Evolutionary conservation across 352 stramenopile genomes (phyloP).

Genomic region (Blastocystis sp.): DNA sequence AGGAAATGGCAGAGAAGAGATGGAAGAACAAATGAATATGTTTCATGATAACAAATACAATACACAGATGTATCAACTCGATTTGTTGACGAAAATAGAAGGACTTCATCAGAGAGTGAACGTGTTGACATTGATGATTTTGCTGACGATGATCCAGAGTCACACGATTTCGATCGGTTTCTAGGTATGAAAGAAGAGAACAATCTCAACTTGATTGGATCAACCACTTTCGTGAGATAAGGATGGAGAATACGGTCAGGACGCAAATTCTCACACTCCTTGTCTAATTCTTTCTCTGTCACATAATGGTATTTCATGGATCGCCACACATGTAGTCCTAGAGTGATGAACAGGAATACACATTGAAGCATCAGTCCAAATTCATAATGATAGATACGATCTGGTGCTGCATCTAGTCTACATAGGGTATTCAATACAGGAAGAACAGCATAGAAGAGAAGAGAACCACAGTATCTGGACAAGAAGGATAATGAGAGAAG

Average conservation of each 20-base stretch:
- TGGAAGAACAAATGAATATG: not conserved
- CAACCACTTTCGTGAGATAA: slow-evolving; percentile 9
- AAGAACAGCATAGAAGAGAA: slow-evolving; percentile 37
- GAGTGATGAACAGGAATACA: not conserved
- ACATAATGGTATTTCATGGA: slow-evolving; percentile 16
- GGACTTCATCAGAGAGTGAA: slow-evolving; percentile 48
- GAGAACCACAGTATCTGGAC: slow-evolving; percentile 28
- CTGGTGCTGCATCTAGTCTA: not conserved
- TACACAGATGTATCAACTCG: not conserved
- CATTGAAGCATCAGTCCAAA: slow-evolving; percentile 10
- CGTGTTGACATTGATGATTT: not conserved
- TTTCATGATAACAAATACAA: not conserved
- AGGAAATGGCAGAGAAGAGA: slow-evolving; percentile 28
- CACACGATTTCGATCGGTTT: slow-evolving; percentile 34
- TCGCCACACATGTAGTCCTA: not conserved
- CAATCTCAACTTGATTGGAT: not conserved
- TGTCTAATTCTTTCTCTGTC: slow-evolving; percentile 36
- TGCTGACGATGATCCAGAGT: not conserved
- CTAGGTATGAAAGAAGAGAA: not conserved
- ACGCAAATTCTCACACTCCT: slow-evolving; percentile 18
- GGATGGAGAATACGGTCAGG: slow-evolving; percentile 51
- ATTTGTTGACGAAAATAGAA: not conserved
- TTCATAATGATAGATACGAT: slow-evolving; percentile 30
- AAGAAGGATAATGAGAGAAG: slow-evolving; percentile 26
- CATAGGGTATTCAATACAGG: slow-evolving; percentile 13